A percentile compares a stretch with the other conserved stretches of the same genome.
Evolutionary conservation across 106 monocot genomes (phyloP).

Genomic region (Agapanthus africanus): DNA sequence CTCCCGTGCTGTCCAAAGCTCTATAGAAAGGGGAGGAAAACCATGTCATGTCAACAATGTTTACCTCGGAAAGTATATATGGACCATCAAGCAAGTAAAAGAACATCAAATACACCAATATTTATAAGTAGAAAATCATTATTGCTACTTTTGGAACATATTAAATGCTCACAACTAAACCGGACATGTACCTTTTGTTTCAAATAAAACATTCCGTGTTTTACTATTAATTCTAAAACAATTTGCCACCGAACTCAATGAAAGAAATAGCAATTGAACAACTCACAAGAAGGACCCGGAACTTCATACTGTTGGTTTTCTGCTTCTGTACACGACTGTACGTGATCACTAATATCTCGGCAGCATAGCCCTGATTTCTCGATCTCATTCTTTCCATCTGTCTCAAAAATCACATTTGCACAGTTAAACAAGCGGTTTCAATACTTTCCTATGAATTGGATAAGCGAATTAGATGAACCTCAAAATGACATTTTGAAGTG

Average conservation of each 20-base stretch:
- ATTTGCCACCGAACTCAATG: too few species aligned
- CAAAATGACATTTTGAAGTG: too few species aligned
- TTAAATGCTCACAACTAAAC: too few species aligned
- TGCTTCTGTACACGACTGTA: conserved; percentile 35
- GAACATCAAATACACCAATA: neutral
- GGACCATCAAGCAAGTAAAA: conserved; percentile 1
- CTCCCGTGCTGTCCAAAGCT: conserved; percentile 99
- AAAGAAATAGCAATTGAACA: conserved; percentile 3
- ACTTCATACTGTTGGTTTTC: conserved; percentile 28
- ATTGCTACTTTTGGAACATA: neutral
- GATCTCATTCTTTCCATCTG: conserved; percentile 74
- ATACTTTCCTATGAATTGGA: too few species aligned
- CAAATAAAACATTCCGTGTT: too few species aligned
- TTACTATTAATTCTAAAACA: too few species aligned
- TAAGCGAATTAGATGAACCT: neutral
- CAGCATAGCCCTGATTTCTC: conserved; percentile 57
- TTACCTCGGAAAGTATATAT: too few species aligned
- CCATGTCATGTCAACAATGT: neutral
- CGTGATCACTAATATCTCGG: conserved; percentile 68
- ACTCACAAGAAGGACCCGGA: conserved; percentile 88
- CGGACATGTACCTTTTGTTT: neutral
- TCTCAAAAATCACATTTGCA: conserved; percentile 2
- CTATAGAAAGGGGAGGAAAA: too few species aligned
- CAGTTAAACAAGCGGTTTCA: neutral
- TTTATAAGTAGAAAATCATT: neutral